Conservation (phyloP, 225 moss, liverwort and hornwort genomes). For the Antitrichia curtipendula region DNA sequence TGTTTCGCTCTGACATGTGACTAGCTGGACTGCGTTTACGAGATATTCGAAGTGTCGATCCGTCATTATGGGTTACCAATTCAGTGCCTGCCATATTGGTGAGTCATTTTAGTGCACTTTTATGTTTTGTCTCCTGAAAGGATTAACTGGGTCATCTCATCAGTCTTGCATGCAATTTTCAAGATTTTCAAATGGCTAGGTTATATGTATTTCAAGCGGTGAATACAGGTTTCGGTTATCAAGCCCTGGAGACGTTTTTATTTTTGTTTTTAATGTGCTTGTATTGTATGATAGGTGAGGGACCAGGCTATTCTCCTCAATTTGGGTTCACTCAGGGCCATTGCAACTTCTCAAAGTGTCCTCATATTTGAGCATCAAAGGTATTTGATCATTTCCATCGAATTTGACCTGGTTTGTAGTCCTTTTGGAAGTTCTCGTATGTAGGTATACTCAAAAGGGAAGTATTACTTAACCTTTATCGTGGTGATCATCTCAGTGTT, state of each 20-base stretch:
- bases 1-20: background rate
- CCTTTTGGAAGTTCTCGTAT: background rate
- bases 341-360: conserved; percentile 81
- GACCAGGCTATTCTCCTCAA: conserved; percentile 89
- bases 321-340: conserved; percentile 79
- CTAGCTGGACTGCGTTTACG: conserved; percentile 73
- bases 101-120: background rate
- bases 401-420: background rate
- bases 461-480: background rate
- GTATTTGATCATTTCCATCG: conserved; percentile 1
- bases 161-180: background rate
- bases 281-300: conserved; percentile 48
- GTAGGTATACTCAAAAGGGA: background rate
- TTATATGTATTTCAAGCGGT: background rate
- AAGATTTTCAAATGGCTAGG: background rate
- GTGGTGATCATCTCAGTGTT: conserved; percentile 20
- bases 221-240: background rate
- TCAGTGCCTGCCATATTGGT: conserved; percentile 83
- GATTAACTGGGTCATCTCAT: background rate
- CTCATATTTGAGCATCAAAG: conserved; percentile 80
- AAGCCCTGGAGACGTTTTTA: background rate
- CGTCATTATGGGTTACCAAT: conserved; percentile 92
- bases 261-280: background rate
- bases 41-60: conserved; percentile 95
- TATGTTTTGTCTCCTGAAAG: background rate